Evolutionary conservation across 2,329 filamentous ascomycete species (phyloP), one percentile per base, ranked within the genome.

Genomic region (Pyrenophora graminea): DNA sequence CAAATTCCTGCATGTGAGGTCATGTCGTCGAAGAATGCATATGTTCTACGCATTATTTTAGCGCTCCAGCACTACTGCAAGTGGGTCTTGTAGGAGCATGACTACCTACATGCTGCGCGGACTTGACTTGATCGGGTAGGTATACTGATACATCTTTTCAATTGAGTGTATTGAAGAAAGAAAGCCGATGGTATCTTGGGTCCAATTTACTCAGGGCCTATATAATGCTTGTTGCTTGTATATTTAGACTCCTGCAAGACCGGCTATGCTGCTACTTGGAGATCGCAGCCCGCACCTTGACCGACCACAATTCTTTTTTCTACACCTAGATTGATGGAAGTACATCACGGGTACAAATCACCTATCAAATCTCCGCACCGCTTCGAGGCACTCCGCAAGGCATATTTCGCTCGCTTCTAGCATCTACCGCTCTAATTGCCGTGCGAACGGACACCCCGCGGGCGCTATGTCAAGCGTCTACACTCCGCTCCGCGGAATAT

Each of bases 1-100:
- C 58, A 55, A 58, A 21, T 45, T 55, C 58, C 55, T 50, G 46
- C 58, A 50, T 36, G 39, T 39, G 46, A n/a, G 27, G 19, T 46
- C 19, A 39, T 47, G 23, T 45, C 41, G 30, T 55, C 52, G 39
- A 25, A 39, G 48, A 12, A 13, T 30, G 47, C 50, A 44, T 50
- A 44, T 45, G 21, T 49, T 45, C 39, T 41, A 41, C 12, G 51
- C 21, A 15, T 31, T 34, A 6, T 6, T 27, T 36, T 36, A 27
- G 23, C 42, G 32, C 41, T 44, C 15, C 42, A 3, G 30, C 30
- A 39, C 39, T 13, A 48, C 37, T 3, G 27, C 8, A 3, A 30
- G 27, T 30, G 27, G 27, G 27, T 7, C 27, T 30, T 30, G 27
- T 30, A 30, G 9, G 10, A 13, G 8, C 10, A 13, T 30, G 27